Conservation (phyloP, 306 rosid genomes). For the Castanea crenata region DNA sequence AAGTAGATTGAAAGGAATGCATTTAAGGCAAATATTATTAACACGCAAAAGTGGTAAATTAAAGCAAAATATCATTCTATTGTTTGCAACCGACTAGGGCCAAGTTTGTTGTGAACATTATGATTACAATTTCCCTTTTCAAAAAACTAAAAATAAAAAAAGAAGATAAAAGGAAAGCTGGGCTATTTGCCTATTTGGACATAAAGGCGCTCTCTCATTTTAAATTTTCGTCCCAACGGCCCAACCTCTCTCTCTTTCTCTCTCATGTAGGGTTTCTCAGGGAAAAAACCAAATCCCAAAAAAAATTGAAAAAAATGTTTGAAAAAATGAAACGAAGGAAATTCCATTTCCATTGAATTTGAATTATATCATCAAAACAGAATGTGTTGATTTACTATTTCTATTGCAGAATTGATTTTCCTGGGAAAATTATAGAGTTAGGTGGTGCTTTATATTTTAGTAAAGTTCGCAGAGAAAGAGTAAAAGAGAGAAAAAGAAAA, state of each 20-base stretch:
- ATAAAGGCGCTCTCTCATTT: slow-evolving; percentile 32
- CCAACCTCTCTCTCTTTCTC: not conserved
- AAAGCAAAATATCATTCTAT: too few species aligned
- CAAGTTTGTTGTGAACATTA: too few species aligned
- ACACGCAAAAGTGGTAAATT: too few species aligned
- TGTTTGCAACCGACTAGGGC: too few species aligned
- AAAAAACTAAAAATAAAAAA: not conserved
- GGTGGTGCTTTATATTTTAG: not conserved
- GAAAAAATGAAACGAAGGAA: too few species aligned
- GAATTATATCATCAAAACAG: not conserved
- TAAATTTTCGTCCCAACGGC: slow-evolving; percentile 23
- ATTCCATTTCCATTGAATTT: not conserved
- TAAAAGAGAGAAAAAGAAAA: not conserved
- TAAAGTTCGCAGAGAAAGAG: not conserved
- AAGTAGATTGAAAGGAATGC: too few species aligned
- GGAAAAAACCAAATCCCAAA: slow-evolving; percentile 12
- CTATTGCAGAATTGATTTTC: not conserved
- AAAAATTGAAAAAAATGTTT: not conserved
- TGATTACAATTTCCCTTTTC: too few species aligned
- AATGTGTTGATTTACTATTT: not conserved
- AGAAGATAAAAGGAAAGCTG: not conserved
- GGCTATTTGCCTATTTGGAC: slow-evolving; percentile 9
- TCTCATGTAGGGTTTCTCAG: slow-evolving; percentile 40
- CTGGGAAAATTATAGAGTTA: slow-evolving; percentile 10
- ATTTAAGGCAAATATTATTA: too few species aligned